phyloP scores from a whole-genome alignment of 345 rosid genomes.

The Zanthoxylum bungeanum region DNA sequence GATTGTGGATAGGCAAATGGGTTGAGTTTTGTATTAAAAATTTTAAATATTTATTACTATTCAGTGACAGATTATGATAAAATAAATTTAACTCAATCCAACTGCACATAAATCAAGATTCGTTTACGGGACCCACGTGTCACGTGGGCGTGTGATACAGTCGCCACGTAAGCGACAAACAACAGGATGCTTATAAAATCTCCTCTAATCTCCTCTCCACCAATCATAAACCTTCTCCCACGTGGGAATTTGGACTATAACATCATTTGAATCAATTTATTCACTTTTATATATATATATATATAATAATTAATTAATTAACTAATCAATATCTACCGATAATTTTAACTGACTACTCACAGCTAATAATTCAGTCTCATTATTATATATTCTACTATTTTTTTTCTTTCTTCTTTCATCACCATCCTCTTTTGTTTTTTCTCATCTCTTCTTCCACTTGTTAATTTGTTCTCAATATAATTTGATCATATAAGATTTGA shows the following conservation, averaged over 20 bases:
- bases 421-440: not conserved
- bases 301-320: not conserved
- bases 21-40: too few species aligned
- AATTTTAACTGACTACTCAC: not conserved
- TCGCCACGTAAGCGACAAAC: conserved; percentile 42
- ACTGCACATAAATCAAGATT: too few species aligned
- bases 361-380: not conserved
- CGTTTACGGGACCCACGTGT: conserved; percentile 24
- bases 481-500: not conserved
- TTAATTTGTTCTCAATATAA: not conserved
- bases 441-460: not conserved
- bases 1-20: not conserved
- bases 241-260: conserved; percentile 54
- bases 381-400: conserved; percentile 3
- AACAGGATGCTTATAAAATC: conserved; percentile 32
- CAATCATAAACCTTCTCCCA: conserved; percentile 58
- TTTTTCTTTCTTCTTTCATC: conserved; percentile 7
- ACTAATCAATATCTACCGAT: not conserved
- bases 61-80: too few species aligned
- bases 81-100: too few species aligned
- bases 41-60: too few species aligned
- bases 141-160: conserved; percentile 35
- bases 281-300: not conserved
- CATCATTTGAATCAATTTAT: not conserved
- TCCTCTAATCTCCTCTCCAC: conserved; percentile 61